phyloP scores from a whole-genome alignment of 2,329 filamentous ascomycete species.

The Diaporthe nobilis region DNA sequence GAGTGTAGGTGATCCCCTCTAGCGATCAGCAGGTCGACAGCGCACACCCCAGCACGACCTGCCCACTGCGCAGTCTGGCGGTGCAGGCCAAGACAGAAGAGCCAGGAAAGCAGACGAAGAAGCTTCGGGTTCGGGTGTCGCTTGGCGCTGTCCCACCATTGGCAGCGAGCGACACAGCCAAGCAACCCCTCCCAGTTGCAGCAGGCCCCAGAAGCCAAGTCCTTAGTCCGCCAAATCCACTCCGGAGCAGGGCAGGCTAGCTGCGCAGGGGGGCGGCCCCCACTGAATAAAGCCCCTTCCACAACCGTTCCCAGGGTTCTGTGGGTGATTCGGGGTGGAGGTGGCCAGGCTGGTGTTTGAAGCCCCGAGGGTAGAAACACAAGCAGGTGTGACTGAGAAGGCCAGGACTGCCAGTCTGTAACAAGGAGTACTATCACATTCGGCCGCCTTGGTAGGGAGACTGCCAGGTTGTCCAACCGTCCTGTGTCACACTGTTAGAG shows the following conservation, averaged over 20 bases:
- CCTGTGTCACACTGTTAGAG: conserved; percentile 21
- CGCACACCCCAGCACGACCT: conserved; percentile 20
- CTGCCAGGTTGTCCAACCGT: not conserved
- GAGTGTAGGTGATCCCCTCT: conserved; percentile 17
- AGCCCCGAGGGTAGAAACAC: conserved; percentile 16
- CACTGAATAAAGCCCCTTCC: conserved; percentile 26
- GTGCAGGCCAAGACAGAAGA: not conserved
- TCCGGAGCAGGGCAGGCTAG: not conserved
- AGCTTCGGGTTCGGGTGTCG: conserved; percentile 21
- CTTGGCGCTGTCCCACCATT: conserved; percentile 24
- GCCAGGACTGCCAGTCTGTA: conserved; percentile 23
- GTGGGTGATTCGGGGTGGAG: conserved; percentile 20
- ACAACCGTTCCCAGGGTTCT: not conserved
- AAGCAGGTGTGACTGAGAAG: conserved; percentile 11
- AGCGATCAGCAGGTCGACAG: conserved; percentile 21
- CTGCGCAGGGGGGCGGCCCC: not conserved
- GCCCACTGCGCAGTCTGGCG: conserved; percentile 7
- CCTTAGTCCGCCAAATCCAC: conserved; percentile 3
- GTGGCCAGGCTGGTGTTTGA: conserved; percentile 29
- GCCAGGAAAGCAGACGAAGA: conserved; percentile 1
- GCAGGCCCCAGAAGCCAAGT: conserved; percentile 30
- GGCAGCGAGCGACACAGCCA: conserved; percentile 24
- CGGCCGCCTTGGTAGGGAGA: conserved; percentile 4
- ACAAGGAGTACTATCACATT: conserved; percentile 26
- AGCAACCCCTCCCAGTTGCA: conserved; percentile 23